These are phyloP conservation scores for Zarea fungicola DNA, from an alignment of 2,329 filamentous ascomycete species.

Conservation along the genomic window DNA sequence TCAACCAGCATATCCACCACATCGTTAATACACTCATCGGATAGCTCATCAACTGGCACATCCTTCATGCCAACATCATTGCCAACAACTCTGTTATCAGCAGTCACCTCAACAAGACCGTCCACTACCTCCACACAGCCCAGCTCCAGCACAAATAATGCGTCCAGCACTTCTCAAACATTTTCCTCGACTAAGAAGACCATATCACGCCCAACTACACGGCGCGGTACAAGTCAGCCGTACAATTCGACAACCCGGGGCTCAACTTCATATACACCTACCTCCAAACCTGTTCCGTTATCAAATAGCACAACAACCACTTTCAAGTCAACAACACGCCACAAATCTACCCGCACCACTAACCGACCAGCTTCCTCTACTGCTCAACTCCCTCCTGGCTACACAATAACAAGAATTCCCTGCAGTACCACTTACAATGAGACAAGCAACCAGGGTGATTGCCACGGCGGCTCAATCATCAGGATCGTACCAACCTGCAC, in stretches of 20 bases:
- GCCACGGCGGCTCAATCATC: slow-evolving; percentile 6
- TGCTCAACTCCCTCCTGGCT: slow-evolving; percentile 6
- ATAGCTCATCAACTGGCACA: neutral
- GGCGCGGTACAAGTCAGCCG: neutral
- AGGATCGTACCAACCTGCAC: slow-evolving; percentile 28
- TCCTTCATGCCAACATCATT: neutral
- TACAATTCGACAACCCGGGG: neutral
- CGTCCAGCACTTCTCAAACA: neutral
- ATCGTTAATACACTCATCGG: neutral
- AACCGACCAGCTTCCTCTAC: neutral
- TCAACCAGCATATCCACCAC: neutral
- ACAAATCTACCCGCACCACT: neutral
- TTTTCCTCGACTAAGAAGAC: neutral
- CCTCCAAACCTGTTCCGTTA: neutral
- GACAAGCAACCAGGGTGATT: neutral
- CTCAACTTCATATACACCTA: neutral
- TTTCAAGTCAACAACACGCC: neutral
- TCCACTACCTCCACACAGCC: neutral
- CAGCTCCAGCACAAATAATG: too few species aligned
- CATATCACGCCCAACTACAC: neutral
- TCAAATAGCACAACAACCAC: neutral
- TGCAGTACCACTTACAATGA: slow-evolving; percentile 1
- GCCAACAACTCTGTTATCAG: neutral
- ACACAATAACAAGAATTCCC: slow-evolving; percentile 6
- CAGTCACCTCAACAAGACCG: neutral